A percentile compares a stretch with the other conserved stretches of the same genome.
Evolutionary conservation across 2,329 filamentous ascomycete genomes (phyloP).

Genomic region (Chrysoporthe austroafricana): DNA sequence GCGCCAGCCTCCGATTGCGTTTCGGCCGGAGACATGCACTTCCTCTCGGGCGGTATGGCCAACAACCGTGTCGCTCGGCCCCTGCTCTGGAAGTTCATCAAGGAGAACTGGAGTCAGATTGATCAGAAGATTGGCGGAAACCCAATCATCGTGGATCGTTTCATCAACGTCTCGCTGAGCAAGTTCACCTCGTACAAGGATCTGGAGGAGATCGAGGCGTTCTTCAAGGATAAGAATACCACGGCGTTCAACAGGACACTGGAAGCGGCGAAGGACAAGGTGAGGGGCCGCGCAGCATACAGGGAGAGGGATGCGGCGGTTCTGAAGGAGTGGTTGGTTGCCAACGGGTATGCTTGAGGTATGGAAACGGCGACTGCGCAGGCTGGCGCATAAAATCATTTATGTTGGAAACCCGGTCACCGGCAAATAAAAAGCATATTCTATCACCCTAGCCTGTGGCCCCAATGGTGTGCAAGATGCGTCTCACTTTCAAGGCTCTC

Average conservation of each 20-base stretch:
- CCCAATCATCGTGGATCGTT: constrained; percentile 86
- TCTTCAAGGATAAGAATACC: constrained; percentile 88
- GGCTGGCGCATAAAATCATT: neutral
- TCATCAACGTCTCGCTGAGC: constrained; percentile 76
- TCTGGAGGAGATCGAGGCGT: constrained; percentile 76
- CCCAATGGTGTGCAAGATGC: neutral
- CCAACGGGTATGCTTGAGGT: constrained; percentile 46
- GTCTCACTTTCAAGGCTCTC: neutral
- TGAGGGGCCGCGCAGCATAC: constrained; percentile 82
- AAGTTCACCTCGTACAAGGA: constrained; percentile 75
- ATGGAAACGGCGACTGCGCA: neutral
- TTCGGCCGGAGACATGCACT: constrained; percentile 84
- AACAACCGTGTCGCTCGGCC: constrained; percentile 74
- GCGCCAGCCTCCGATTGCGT: constrained; percentile 63
- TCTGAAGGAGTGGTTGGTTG: constrained; percentile 77
- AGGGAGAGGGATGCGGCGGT: constrained; percentile 72
- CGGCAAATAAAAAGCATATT: neutral
- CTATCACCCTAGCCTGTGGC: neutral
- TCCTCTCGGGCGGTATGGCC: constrained; percentile 73
- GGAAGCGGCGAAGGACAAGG: constrained; percentile 82
- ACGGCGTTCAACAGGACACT: constrained; percentile 84
- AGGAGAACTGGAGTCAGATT: constrained; percentile 78
- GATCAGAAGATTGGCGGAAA: constrained; percentile 73
- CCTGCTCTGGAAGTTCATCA: constrained; percentile 83
- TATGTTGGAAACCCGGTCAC: neutral